Percentiles rank a stretch among this genome's conserved stretches.
Evolutionary conservation across 1,284 basidiomycete genomes (phyloP).

Genomic region (Chondrostereum purpureum): DNA sequence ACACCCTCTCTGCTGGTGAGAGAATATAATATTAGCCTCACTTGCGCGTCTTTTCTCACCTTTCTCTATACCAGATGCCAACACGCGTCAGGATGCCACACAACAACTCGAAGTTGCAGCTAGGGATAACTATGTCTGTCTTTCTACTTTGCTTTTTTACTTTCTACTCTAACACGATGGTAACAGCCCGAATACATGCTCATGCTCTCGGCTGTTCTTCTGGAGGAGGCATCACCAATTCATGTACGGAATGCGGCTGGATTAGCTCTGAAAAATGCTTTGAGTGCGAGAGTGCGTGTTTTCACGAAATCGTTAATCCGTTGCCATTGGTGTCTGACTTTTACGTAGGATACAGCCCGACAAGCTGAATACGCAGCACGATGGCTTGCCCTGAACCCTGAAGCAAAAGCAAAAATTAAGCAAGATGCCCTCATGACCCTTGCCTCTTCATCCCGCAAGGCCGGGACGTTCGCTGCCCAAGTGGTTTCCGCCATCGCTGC

Average conservation of each 20-base stretch:
- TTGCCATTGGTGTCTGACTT: too few relatives aligned
- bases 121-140: constrained; percentile 77
- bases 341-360: constrained; percentile 65
- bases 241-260: constrained; percentile 92
- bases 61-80: constrained; percentile 50
- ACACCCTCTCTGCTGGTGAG: constrained; percentile 85
- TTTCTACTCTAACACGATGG: constrained; percentile 17
- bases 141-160: constrained; percentile 14
- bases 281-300: constrained; percentile 78
- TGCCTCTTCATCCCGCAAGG: constrained; percentile 65
- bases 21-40: constrained; percentile 22
- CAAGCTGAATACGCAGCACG: constrained; percentile 72
- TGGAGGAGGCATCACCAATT: constrained; percentile 63
- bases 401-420: constrained; percentile 81
- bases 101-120: constrained; percentile 82
- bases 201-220: constrained; percentile 79
- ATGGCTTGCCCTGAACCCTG: constrained; percentile 75
- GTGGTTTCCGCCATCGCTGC: constrained; percentile 91
- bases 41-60: constrained; percentile 16
- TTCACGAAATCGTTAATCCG: too few relatives aligned
- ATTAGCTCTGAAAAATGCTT: constrained; percentile 93
- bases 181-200: constrained; percentile 81
- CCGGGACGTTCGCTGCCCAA: constrained; percentile 86
- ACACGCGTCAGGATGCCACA: constrained; percentile 84
- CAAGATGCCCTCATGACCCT: constrained; percentile 82